A percentile compares a stretch with the other conserved stretches of the same genome.
phyloP scores from a whole-genome alignment of 306 rosid genomes.

The Cicer judaicum region DNA sequence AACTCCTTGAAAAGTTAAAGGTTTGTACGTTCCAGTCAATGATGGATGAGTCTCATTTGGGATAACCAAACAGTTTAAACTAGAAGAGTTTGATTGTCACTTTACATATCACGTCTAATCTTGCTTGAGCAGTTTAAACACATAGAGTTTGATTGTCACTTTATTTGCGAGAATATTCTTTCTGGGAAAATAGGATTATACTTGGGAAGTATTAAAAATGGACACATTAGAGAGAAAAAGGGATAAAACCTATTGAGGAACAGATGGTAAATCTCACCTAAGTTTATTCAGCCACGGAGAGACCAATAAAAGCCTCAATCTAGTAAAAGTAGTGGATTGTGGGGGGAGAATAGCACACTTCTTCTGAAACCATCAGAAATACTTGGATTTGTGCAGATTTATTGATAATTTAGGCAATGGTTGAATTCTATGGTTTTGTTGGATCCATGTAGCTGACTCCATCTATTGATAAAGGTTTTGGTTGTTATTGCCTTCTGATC shows the following conservation, averaged over 20 bases:
- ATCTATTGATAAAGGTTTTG: not conserved
- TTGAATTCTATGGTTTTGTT: slow-evolving; percentile 2
- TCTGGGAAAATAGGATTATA: too few species aligned
- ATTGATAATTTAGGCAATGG: not conserved
- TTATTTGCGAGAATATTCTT: too few species aligned
- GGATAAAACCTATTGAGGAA: not conserved
- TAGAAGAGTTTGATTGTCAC: too few species aligned
- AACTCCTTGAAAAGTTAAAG: too few species aligned
- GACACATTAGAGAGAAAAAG: too few species aligned
- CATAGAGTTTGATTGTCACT: too few species aligned
- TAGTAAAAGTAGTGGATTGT: not conserved
- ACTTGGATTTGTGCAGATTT: not conserved
- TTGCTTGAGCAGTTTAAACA: too few species aligned
- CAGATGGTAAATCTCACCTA: not conserved
- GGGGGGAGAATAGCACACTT: not conserved
- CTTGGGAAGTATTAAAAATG: too few species aligned
- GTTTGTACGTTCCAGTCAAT: too few species aligned
- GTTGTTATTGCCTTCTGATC: not conserved
- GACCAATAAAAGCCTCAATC: not conserved
- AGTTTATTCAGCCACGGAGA: not conserved
- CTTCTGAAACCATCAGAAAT: slow-evolving; percentile 1
- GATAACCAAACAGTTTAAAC: too few species aligned
- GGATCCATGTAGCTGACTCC: not conserved
- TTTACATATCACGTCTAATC: too few species aligned
- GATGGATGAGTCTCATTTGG: too few species aligned